These are phyloP conservation scores for Spergularia marina DNA, from an alignment of 148 eudicot species.

Conservation along the genomic window DNA sequence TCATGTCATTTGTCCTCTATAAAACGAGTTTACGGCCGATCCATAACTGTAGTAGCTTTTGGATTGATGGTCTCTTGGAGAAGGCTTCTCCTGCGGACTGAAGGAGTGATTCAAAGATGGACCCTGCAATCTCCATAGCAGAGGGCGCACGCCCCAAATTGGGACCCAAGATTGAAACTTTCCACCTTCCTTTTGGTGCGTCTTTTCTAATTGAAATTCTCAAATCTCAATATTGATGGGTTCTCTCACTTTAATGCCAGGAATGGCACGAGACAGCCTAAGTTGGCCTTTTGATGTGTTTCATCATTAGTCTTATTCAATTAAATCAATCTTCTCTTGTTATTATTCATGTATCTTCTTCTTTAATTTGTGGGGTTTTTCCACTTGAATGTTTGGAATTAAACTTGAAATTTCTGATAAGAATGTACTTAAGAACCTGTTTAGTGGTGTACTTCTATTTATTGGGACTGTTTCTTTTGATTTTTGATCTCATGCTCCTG, in stretches of 20 bases:
- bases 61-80: conserved; percentile 11
- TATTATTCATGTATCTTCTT: conserved; percentile 10
- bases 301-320: conserved; percentile 24
- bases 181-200: not conserved
- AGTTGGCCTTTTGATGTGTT: conserved; percentile 32
- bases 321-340: conserved; percentile 7
- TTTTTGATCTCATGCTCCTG: not conserved
- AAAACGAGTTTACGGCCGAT: too few species aligned
- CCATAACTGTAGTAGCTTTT: not conserved
- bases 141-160: conserved; percentile 27
- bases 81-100: conserved; percentile 7
- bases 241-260: conserved; percentile 20
- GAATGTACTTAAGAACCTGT: conserved; percentile 13
- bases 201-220: not conserved
- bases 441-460: not conserved
- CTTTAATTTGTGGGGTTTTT: conserved; percentile 25
- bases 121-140: conserved; percentile 23
- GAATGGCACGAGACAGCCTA: conserved; percentile 23
- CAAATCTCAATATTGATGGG: not conserved
- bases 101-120: conserved; percentile 24
- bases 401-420: conserved; percentile 2
- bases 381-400: conserved; percentile 27
- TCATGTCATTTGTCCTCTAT: not conserved
- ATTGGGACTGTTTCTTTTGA: conserved; percentile 7
- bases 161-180: conserved; percentile 28